Conservation (phyloP, 2,329 filamentous ascomycete genomes). For the Curvularia sp. region DNA sequence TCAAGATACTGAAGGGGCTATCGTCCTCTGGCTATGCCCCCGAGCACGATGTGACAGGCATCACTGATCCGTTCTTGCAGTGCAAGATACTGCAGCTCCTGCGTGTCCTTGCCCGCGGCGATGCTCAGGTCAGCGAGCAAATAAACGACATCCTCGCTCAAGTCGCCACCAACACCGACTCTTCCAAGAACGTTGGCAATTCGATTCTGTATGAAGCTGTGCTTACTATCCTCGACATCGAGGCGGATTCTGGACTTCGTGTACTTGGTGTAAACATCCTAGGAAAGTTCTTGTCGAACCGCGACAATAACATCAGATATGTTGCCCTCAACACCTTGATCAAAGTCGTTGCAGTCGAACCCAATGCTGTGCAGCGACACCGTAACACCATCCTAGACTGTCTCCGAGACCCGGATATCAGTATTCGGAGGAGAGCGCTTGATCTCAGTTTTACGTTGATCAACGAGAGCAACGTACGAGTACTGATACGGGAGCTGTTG, state of each 20-base stretch:
- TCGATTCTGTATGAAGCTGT: slow-evolving; percentile 98
- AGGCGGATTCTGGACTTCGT: slow-evolving; percentile 91
- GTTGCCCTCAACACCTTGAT: slow-evolving; percentile 96
- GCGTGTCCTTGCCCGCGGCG: slow-evolving; percentile 83
- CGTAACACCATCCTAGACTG: slow-evolving; percentile 98
- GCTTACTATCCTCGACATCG: slow-evolving; percentile 95
- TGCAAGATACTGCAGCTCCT: slow-evolving; percentile 92
- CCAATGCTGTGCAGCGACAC: slow-evolving; percentile 95
- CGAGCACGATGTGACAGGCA: slow-evolving; percentile 97
- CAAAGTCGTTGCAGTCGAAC: slow-evolving; percentile 97
- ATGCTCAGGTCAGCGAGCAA: slow-evolving; percentile 87
- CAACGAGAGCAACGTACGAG: slow-evolving; percentile 93
- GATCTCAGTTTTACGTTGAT: slow-evolving; percentile 98
- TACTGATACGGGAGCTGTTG: slow-evolving; percentile 89
- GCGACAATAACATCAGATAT: slow-evolving; percentile 99
- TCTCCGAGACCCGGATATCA: slow-evolving; percentile 95
- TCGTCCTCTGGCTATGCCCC: slow-evolving; percentile 96
- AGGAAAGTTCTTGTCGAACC: slow-evolving; percentile 97
- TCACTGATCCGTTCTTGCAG: slow-evolving; percentile 96
- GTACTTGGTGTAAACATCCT: slow-evolving; percentile 98
- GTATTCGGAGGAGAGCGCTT: slow-evolving; percentile 91
- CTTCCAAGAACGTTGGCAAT: slow-evolving; percentile 97
- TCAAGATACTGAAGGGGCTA: slow-evolving; percentile 88
- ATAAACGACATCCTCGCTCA: slow-evolving; percentile 99
- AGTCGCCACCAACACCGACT: slow-evolving; percentile 97